phyloP scores from a whole-genome alignment of 805 yeast genomes.

The Brettanomyces nanus region DNA sequence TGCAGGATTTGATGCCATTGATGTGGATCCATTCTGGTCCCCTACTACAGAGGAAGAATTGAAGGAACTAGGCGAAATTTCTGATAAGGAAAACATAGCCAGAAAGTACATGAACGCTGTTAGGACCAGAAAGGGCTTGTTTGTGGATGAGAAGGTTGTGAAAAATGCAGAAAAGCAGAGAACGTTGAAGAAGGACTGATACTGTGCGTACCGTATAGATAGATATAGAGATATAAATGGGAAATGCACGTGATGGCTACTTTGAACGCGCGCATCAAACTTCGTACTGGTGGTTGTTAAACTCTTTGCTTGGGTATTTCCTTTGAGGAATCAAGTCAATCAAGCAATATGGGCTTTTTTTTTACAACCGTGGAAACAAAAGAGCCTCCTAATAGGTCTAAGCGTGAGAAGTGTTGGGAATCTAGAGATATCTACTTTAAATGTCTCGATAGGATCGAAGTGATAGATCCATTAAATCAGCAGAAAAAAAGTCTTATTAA shows the following conservation, averaged over 20 bases:
- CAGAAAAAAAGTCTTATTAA: constrained; percentile 31
- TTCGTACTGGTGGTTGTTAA: too few relatives aligned
- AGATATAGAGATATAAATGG: neutral
- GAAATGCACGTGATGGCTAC: neutral
- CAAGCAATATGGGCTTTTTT: constrained; percentile 29
- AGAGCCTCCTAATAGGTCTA: constrained; percentile 46
- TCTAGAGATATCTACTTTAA: constrained; percentile 70
- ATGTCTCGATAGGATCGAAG: constrained; percentile 62
- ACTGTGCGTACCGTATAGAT: neutral
- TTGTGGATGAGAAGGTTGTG: constrained; percentile 83
- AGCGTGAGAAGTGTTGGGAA: constrained; percentile 83
- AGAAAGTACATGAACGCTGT: constrained; percentile 76
- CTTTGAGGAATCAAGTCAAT: too few relatives aligned
- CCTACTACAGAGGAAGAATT: constrained; percentile 96
- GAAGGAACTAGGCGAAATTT: constrained; percentile 87
- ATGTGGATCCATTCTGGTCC: constrained; percentile 97
- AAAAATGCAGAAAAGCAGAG: constrained; percentile 92
- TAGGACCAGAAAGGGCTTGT: constrained; percentile 80
- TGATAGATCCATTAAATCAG: constrained; percentile 63
- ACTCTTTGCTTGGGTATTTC: too few relatives aligned
- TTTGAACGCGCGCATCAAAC: too few relatives aligned
- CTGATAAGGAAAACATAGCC: constrained; percentile 84
- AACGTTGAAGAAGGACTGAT: constrained; percentile 63
- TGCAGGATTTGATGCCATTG: constrained; percentile 78
- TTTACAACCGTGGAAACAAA: constrained; percentile 23